These are phyloP conservation scores for Leptographium wingfieldii DNA, from an alignment of 2,329 filamentous ascomycete genomes.

Conservation along the genomic window DNA sequence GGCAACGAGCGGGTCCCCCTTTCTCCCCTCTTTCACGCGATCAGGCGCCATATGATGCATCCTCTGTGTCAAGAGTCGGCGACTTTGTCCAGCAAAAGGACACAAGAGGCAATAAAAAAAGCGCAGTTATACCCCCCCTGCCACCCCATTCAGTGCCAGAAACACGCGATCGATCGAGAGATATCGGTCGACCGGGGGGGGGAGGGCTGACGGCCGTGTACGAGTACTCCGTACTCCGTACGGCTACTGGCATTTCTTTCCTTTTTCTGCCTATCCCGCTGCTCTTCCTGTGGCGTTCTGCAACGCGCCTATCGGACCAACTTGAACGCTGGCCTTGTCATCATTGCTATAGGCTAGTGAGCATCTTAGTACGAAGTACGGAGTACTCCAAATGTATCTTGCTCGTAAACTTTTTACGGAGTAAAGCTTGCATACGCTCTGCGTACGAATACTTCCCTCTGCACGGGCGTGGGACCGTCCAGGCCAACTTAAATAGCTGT, in stretches of 20 bases:
- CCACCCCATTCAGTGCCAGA: slow-evolving; percentile 9
- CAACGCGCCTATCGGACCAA: too few relatives aligned
- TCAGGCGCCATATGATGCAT: slow-evolving; percentile 9
- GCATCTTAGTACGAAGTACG: too few relatives aligned
- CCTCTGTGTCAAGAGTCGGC: slow-evolving; percentile 8
- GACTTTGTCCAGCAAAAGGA: background rate
- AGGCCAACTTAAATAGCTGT: background rate
- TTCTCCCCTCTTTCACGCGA: slow-evolving; percentile 5
- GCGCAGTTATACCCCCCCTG: background rate
- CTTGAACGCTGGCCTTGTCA: too few relatives aligned
- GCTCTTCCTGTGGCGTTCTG: too few relatives aligned
- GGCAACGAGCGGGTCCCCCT: slow-evolving; percentile 3
- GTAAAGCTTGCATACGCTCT: too few relatives aligned
- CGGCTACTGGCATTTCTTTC: background rate
- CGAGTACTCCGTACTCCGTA: too few relatives aligned
- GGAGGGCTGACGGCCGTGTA: background rate
- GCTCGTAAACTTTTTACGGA: too few relatives aligned
- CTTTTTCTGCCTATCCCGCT: too few relatives aligned
- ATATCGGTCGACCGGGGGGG: slow-evolving; percentile 5
- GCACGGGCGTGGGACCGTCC: too few relatives aligned
- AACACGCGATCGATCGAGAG: slow-evolving; percentile 9
- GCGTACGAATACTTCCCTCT: too few relatives aligned
- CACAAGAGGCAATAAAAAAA: background rate
- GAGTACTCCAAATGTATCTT: too few relatives aligned
- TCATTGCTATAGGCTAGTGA: too few relatives aligned